Evolutionary conservation across 306 rosid species (phyloP), one percentile per base, ranked within the genome.

Genomic region (Trifolium pratense): DNA sequence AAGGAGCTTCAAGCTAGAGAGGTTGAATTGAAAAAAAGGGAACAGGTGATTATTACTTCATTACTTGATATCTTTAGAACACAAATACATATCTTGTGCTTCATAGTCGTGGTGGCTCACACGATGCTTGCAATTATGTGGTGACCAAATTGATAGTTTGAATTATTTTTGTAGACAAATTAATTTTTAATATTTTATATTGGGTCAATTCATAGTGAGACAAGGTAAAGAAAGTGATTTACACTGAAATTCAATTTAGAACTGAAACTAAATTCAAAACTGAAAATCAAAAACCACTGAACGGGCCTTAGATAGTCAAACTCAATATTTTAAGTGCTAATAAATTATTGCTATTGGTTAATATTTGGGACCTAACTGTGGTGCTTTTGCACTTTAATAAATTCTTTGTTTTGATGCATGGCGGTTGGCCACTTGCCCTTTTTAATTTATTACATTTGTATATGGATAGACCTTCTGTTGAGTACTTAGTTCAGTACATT

Each of bases 1-100:
- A 94, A 76, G 87, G 93, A 90, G 68, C 97, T 94, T 83, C 86
- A 82, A 77, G 96, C 93, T 43, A 87, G 66, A 87, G 98, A 94
- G 74, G 81, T 92, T 80, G 98, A 94, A 69, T 80, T 94, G 85
- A 91, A 67, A 81, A 89, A 34, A 82, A 91, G 84, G 91, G 99
- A 91, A 76, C 96, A 90, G 90, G 99, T 91, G 84, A 74, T 61
- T 62, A 74, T 61, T 62, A 29, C 61, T 81, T 64, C 39, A 37
- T 63, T 49, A 20, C 78, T 52, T 70, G 23, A 36, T 75, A 15
- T 70, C 42, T 73, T 26, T 63, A 23, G 48, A 56, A 69, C 45
- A 66, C 39, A 45, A 29, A 40, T 29, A 70, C 48, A 61, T 11
- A 29, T 34, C 37, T 71, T 25, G 3, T 3, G 2, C 29, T 31